Base-by-base conservation (phyloP, 1,284 basidiomycete species). In the Laetiporus sulphureus region DNA sequence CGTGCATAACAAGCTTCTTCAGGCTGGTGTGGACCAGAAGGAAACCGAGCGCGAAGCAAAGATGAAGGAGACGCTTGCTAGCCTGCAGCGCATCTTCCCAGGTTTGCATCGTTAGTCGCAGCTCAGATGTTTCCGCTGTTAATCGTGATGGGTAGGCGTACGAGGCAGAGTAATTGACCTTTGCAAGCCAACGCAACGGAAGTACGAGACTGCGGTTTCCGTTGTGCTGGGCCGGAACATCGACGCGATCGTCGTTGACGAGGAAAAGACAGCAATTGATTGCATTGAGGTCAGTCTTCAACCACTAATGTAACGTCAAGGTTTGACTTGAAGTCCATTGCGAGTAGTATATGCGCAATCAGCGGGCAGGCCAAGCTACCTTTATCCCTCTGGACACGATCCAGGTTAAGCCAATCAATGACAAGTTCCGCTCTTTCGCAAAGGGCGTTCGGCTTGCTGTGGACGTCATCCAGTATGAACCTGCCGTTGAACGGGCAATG, bases 341-440 rank as follows among this genome's bases (percentile, higher is more conserved):
- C 5, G 20, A 23, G 23, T 16, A 94, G 85, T 99, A 97, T 62
- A 81, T 99, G 75, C 87, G 92, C 47, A 92, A 88, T 55, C 92
- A 97, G 64, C 86, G 94, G 24, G 82, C 86, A 0, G 95, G 95
- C 1, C 91, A 93, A 64, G 93, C 93, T 5, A 99, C 95, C 0
- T 99, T 99, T 67, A 85, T 99, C 38, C 96, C 96, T 0, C 82
- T 99, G 10, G 95, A 99, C 61, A 94, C 91, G 1, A 94, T 99
- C 51, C 89, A 93, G 57, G 84, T 88, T 36, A 96, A 95, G 61
- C 84, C 91, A 1, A 75, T 94, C 51, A 94, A 95, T 51, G 96
- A 99, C 66, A 93, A 92, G 58, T 90, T 91, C 61, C 83, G 96
- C 25, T 87, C 87, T 15, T 89, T 96, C 54, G 87, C 88, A 6